A percentile compares a stretch with the other conserved stretches of the same genome.
phyloP scores from a whole-genome alignment of 768 basidiomycete genomes.

The Leccinum imitatum region DNA sequence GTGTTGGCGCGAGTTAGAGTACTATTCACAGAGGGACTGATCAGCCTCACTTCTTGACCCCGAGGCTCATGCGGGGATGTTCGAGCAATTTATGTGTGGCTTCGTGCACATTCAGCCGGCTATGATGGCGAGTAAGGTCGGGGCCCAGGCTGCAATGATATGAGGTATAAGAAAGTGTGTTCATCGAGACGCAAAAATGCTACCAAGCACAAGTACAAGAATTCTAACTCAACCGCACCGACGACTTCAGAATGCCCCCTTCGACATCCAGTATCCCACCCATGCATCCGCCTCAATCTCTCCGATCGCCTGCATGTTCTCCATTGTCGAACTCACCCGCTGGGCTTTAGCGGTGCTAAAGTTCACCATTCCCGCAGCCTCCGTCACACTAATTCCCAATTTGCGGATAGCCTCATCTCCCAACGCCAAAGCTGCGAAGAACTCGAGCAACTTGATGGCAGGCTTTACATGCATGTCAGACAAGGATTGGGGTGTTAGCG shows the following conservation, averaged over 20 bases:
- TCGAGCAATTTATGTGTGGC: too few species aligned
- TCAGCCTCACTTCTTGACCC: too few species aligned
- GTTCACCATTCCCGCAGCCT: conserved; percentile 23
- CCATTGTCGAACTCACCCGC: conserved; percentile 23
- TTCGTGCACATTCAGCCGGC: too few species aligned
- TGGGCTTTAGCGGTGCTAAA: conserved; percentile 18
- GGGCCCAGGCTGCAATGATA: too few species aligned
- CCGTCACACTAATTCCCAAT: neutral
- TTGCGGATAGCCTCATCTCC: conserved; percentile 16
- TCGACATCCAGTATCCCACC: conserved; percentile 28
- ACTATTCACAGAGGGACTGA: too few species aligned
- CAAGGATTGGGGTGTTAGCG: neutral
- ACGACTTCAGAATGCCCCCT: conserved; percentile 15
- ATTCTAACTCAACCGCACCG: neutral
- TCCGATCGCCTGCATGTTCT: conserved; percentile 25
- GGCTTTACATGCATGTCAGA: conserved; percentile 23
- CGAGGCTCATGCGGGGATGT: too few species aligned
- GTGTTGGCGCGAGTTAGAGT: neutral
- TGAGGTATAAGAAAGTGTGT: too few species aligned
- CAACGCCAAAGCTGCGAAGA: conserved; percentile 27
- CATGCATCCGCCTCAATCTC: conserved; percentile 24
- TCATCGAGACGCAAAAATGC: too few species aligned
- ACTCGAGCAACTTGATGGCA: conserved; percentile 36
- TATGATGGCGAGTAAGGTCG: too few species aligned
- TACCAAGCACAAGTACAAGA: neutral